These are phyloP conservation scores for Neurospora terricola DNA, from an alignment of 495 filamentous ascomycete genomes.

Conservation along the genomic window DNA sequence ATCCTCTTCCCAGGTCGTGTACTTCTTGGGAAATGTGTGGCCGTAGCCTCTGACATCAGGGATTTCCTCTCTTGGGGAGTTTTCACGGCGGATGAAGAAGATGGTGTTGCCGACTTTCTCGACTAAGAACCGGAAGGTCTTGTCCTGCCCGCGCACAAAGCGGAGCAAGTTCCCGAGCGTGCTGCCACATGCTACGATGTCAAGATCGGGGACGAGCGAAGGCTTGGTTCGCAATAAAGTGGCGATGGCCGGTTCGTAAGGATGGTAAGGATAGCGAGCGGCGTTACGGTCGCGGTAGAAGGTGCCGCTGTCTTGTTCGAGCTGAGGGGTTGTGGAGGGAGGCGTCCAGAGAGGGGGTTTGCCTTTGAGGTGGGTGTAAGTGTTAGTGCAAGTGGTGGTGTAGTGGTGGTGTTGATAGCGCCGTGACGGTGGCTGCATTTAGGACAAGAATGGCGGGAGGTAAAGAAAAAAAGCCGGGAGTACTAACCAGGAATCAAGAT, in stretches of 20 bases:
- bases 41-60: constrained; percentile 47
- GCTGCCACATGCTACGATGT: constrained; percentile 53
- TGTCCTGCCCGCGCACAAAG: constrained; percentile 36
- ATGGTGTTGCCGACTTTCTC: constrained; percentile 51
- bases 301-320: constrained; percentile 40
- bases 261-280: constrained; percentile 44
- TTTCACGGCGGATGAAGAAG: constrained; percentile 52
- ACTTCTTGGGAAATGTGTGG: constrained; percentile 53
- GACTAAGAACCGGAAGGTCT: constrained; percentile 47
- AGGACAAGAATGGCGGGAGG: not conserved
- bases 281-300: constrained; percentile 57
- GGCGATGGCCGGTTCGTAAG: constrained; percentile 47
- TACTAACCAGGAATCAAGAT: constrained; percentile 17
- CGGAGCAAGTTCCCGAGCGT: constrained; percentile 46
- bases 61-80: constrained; percentile 42
- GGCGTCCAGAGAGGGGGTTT: constrained; percentile 52
- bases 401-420: not conserved
- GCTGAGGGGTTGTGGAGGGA: constrained; percentile 17
- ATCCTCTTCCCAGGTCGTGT: constrained; percentile 47
- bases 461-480: not conserved
- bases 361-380: constrained; percentile 25
- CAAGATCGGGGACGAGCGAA: constrained; percentile 26
- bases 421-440: not conserved
- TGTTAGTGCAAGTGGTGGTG: not conserved
- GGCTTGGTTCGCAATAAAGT: constrained; percentile 18